A percentile compares a stretch with the other conserved stretches of the same genome.
Conservation (phyloP, 495 filamentous ascomycete species). For the Parmelia sp. region DNA sequence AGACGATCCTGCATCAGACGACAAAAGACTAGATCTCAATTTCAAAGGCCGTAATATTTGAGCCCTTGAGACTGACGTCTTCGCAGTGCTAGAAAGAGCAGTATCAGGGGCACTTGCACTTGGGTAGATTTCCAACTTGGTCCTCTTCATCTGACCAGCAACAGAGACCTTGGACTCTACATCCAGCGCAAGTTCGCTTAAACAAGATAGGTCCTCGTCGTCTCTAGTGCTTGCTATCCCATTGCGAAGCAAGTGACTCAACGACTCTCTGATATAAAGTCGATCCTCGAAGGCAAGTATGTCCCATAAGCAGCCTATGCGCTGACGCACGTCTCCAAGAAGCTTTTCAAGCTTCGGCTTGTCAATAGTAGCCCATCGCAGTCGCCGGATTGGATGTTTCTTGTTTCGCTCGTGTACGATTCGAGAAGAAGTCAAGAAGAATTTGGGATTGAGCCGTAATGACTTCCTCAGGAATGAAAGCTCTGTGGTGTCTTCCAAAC, state of each 20-base stretch:
- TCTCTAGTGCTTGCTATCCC: slow-evolving; percentile 9
- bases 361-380: slow-evolving; percentile 28
- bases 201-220: slow-evolving; percentile 4
- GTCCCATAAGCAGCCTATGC: slow-evolving; percentile 13
- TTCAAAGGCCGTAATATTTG: not conserved
- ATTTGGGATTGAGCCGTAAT: not conserved
- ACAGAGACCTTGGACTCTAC: slow-evolving; percentile 5
- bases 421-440: not conserved
- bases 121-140: not conserved
- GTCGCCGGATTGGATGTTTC: slow-evolving; percentile 17
- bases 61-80: too few species aligned
- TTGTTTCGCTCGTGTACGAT: not conserved
- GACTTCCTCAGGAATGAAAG: too few species aligned
- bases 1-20: not conserved
- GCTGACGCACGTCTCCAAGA: slow-evolving; percentile 19
- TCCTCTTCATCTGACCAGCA: slow-evolving; percentile 4
- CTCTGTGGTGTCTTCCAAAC: too few species aligned
- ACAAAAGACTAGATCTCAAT: not conserved
- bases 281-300: slow-evolving; percentile 16
- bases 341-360: slow-evolving; percentile 24
- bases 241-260: slow-evolving; percentile 1
- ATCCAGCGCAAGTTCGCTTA: slow-evolving; percentile 1
- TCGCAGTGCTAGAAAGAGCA: too few species aligned
- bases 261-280: not conserved
- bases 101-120: not conserved